These are phyloP conservation scores for Suhomyces sp. DNA, from an alignment of 805 yeast genomes.

Conservation along the genomic window DNA sequence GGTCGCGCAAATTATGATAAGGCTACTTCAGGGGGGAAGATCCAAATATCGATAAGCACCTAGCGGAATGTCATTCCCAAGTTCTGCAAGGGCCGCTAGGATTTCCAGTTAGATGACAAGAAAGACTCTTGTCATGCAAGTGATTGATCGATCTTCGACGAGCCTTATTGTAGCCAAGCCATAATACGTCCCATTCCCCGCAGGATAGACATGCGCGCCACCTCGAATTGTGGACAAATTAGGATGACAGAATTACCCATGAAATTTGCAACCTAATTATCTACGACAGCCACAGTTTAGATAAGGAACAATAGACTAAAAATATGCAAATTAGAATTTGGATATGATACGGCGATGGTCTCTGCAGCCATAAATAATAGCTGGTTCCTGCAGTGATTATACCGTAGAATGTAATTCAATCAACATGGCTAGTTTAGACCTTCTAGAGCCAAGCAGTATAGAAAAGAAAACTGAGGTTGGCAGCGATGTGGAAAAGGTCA, in stretches of 20 bases:
- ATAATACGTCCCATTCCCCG: background rate
- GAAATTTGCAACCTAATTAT: background rate
- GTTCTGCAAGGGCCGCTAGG: background rate
- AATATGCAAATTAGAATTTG: background rate
- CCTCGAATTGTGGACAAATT: background rate
- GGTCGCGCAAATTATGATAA: background rate
- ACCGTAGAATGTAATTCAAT: background rate
- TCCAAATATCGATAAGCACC: background rate
- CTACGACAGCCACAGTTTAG: background rate
- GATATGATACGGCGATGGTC: background rate
- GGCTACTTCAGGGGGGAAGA: background rate
- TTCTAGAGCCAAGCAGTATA: background rate
- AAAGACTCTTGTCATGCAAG: background rate
- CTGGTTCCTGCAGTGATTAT: background rate
- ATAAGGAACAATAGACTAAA: background rate
- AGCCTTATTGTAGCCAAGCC: background rate
- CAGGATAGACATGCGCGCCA: background rate
- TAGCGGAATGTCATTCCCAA: background rate
- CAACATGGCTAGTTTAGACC: background rate
- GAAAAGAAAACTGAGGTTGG: conserved; percentile 1
- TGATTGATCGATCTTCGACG: background rate
- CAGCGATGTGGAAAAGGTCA: conserved; percentile 3
- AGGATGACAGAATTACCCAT: background rate
- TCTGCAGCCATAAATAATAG: background rate
- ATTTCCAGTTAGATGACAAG: too few species aligned